Conservation (phyloP, 2,329 filamentous ascomycete genomes). For the Gaeumannomyces sp. region DNA sequence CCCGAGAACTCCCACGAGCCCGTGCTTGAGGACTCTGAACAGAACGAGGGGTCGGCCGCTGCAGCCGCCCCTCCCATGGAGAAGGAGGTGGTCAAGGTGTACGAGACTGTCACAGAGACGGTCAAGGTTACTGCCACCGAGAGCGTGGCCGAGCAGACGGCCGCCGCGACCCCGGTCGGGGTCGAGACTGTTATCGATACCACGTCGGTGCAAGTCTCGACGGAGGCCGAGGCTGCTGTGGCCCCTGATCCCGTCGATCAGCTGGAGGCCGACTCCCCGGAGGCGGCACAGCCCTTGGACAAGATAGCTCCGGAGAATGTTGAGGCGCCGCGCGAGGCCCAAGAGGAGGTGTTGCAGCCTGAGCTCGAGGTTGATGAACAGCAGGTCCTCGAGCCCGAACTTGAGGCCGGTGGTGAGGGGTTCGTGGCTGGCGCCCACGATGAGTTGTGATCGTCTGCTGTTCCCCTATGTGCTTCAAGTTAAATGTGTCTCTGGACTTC, state of each 20-base stretch:
- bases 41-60: background rate
- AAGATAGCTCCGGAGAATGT: background rate
- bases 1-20: background rate
- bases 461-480: too few relatives aligned
- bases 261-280: background rate
- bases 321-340: background rate
- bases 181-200: conserved; percentile 17
- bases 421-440: background rate
- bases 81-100: conserved; percentile 19
- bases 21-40: background rate
- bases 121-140: conserved; percentile 16
- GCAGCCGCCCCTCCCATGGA: conserved; percentile 6
- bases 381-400: background rate
- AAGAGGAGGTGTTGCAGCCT: background rate
- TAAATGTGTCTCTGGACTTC: background rate
- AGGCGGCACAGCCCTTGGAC: background rate
- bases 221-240: background rate
- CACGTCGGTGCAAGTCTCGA: conserved; percentile 14
- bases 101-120: conserved; percentile 18
- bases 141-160: background rate
- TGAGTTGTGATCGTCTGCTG: background rate
- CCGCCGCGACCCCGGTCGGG: conserved; percentile 16
- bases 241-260: too few relatives aligned
- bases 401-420: background rate
- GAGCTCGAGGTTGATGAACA: too few relatives aligned